Evolutionary conservation across 2,329 filamentous ascomycete genomes (phyloP), one percentile per base, ranked within the genome.

Genomic region (Fusarium irregulare): DNA sequence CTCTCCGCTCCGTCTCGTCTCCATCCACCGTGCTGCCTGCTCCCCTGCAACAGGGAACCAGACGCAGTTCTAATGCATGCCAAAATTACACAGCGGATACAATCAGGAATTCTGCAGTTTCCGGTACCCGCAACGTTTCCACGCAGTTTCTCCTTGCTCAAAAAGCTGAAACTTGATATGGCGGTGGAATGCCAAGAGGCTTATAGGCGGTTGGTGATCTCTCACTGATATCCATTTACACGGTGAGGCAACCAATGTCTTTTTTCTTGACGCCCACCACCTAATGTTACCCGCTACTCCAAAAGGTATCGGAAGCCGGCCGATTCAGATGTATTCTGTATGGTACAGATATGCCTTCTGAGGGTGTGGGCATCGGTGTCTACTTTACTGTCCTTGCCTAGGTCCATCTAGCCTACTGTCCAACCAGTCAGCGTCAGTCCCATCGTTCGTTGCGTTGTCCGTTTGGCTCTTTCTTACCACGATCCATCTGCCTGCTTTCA

Each of bases 351-450:
- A 57, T 73, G 56, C 44, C 53, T 59, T 64, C 58, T 64, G 64
- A 75, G 72, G 61, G 72, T 74, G 68, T 64, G 64, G 68, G 66
- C 62, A 69, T 70, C 70, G 73, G 68, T 75, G 67, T 73, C 63
- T 73, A 56, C 48, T 66, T 48, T 55, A 66, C 63, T 37, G 34
- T 37, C 34, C 34, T 61, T 41, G 51, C 61, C 66, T 63, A 72
- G 70, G 49, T 74, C 74, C 73, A 63, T 75, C 64, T 65, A 73
- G 64, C 48, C 56, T 66, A 59, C 40, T 48, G 23, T 60, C 49
- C 55, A 64, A 44, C 72, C 73, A 75, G 60, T 75, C 72, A 75
- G 68, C 68, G 48, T 60, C 66, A 62, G 44, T 65, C 64, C 51
- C 56, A 66, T 70, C 56, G 49, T 73, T 75, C 63, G 60, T 55